Conservation (phyloP, 2,329 filamentous ascomycete species). For the Didymosphaeria variabile region DNA sequence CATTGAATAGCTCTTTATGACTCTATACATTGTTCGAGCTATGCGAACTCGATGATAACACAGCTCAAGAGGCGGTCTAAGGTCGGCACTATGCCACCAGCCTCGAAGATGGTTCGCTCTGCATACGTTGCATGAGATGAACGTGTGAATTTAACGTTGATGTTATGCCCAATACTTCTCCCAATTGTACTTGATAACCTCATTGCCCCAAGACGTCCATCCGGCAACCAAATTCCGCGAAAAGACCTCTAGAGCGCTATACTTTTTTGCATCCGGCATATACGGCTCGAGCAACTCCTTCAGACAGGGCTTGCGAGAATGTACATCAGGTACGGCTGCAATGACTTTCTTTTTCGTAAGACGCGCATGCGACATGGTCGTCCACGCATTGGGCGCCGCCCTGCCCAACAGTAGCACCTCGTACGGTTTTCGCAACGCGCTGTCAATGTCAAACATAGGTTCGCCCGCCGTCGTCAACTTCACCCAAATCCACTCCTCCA, state of each 20-base stretch:
- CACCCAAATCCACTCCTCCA: slow-evolving; percentile 81
- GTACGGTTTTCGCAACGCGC: slow-evolving; percentile 77
- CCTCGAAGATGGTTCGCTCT: neutral
- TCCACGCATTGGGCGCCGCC: slow-evolving; percentile 36
- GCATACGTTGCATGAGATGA: too few relatives aligned
- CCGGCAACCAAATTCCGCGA: slow-evolving; percentile 76
- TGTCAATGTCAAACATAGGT: slow-evolving; percentile 69
- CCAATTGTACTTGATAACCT: slow-evolving; percentile 75
- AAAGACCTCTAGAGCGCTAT: slow-evolving; percentile 76
- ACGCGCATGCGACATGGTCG: slow-evolving; percentile 33
- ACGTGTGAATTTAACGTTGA: neutral
- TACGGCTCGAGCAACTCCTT: slow-evolving; percentile 66
- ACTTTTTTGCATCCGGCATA: slow-evolving; percentile 57
- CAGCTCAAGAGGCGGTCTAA: neutral
- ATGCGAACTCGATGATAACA: neutral
- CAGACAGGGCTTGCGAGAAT: slow-evolving; percentile 81
- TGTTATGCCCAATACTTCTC: slow-evolving; percentile 58
- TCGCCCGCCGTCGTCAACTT: slow-evolving; percentile 74
- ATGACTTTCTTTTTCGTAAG: slow-evolving; percentile 64
- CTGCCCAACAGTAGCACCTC: slow-evolving; percentile 73
- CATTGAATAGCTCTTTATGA: neutral
- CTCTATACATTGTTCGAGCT: neutral
- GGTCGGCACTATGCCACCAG: neutral
- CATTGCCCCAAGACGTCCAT: slow-evolving; percentile 83
- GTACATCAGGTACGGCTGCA: slow-evolving; percentile 75